phyloP scores from a whole-genome alignment of 805 yeast species.

The Wickerhamiella dianesei region DNA sequence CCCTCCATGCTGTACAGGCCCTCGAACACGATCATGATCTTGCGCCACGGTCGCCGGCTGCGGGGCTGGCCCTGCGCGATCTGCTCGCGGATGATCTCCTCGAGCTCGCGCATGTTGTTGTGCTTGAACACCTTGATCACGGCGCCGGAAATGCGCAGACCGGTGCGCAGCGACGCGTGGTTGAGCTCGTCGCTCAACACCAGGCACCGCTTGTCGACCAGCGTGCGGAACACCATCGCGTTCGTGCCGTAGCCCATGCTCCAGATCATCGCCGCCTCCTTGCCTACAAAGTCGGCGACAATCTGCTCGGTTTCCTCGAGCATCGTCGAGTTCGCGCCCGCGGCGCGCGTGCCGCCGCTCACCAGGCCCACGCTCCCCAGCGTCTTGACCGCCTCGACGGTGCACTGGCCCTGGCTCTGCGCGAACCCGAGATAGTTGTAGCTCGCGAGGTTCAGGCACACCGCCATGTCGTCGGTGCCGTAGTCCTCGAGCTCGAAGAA shows the following conservation, averaged over 20 bases:
- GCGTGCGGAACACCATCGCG: conserved; percentile 69
- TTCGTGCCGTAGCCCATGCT: conserved; percentile 96
- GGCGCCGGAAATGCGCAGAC: conserved; percentile 85
- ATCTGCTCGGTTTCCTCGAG: conserved; percentile 61
- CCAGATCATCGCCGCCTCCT: conserved; percentile 72
- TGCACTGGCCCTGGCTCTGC: conserved; percentile 84
- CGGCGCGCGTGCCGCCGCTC: conserved; percentile 62
- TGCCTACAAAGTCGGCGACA: conserved; percentile 77
- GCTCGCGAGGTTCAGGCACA: conserved; percentile 74
- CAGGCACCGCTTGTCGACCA: conserved; percentile 76
- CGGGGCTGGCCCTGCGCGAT: conserved; percentile 92
- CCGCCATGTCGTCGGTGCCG: conserved; percentile 61
- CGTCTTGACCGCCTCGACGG: conserved; percentile 54
- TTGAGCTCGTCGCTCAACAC: conserved; percentile 89
- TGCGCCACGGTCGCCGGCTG: conserved; percentile 90
- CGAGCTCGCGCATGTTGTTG: conserved; percentile 73
- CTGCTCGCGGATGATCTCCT: conserved; percentile 62
- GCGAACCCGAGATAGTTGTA: conserved; percentile 96
- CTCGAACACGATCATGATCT: conserved; percentile 67
- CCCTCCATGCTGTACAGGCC: conserved; percentile 74
- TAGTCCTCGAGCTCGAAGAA: conserved; percentile 37
- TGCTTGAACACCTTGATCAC: conserved; percentile 85
- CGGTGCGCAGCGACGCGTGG: conserved; percentile 92
- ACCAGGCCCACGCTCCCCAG: conserved; percentile 64
- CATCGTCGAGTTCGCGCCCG: conserved; percentile 62